phyloP scores from a whole-genome alignment of 805 yeast genomes.

The Candida xiaguanensis region DNA sequence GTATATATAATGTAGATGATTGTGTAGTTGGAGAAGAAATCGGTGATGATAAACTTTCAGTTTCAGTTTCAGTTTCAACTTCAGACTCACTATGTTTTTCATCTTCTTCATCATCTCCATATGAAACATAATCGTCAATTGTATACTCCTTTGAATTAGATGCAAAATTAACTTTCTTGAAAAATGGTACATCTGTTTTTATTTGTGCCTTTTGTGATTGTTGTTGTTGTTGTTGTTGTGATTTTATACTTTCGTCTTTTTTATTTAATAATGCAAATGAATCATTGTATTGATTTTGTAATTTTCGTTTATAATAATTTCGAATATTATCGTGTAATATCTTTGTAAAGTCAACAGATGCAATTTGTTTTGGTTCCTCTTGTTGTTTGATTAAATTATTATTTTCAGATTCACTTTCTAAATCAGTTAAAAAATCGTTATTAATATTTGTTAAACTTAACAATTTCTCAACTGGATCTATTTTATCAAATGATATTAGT shows the following conservation, averaged over 20 bases:
- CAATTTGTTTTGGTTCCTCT: constrained; percentile 11
- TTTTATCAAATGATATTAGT: constrained; percentile 21
- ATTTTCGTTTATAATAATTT: constrained; percentile 23
- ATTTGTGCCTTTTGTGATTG: background rate
- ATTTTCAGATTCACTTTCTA: constrained; percentile 15
- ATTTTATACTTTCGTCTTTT: constrained; percentile 7
- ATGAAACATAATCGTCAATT: constrained; percentile 34
- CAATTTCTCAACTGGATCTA: constrained; percentile 42
- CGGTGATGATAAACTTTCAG: constrained; percentile 2
- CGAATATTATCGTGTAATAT: constrained; percentile 37
- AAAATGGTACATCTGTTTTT: constrained; percentile 27
- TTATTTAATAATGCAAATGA: constrained; percentile 29
- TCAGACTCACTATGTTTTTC: constrained; percentile 12
- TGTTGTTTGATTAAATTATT: constrained; percentile 10
- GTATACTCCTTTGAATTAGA: constrained; percentile 20
- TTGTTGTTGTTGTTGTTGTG: constrained; percentile 1
- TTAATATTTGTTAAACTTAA: constrained; percentile 31
- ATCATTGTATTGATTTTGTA: constrained; percentile 28
- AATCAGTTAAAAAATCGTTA: constrained; percentile 27
- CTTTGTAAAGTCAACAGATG: constrained; percentile 31
- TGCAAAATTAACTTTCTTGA: constrained; percentile 33
- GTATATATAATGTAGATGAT: constrained; percentile 9
- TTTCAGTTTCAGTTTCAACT: background rate
- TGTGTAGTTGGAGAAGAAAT: constrained; percentile 9
- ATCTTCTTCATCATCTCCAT: constrained; percentile 19